A percentile compares a stretch with the other conserved stretches of the same genome.
Evolutionary conservation across 441 rosid species (phyloP).

Genomic region (Pelargonium citronellum): DNA sequence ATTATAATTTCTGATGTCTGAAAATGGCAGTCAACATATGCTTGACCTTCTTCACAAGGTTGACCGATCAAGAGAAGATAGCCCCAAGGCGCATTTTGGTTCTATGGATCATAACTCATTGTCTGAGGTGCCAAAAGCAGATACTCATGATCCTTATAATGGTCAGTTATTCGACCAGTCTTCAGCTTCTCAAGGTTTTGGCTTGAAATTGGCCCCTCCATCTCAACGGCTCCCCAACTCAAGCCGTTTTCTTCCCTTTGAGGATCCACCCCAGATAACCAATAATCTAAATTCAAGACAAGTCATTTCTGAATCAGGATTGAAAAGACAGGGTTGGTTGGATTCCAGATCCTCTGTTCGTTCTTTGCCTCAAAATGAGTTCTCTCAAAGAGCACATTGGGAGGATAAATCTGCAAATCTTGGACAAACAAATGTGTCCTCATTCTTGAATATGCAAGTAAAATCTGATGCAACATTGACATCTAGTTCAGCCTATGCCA

Average conservation of each 20-base stretch:
- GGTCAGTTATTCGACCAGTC: slow-evolving; percentile 22
- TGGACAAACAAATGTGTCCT: slow-evolving; percentile 28
- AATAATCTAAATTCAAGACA: slow-evolving; percentile 2
- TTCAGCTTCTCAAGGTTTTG: slow-evolving; percentile 33
- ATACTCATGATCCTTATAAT: slow-evolving; percentile 9
- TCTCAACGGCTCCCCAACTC: slow-evolving; percentile 50
- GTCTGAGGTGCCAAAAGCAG: slow-evolving; percentile 20
- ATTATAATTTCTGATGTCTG: not conserved
- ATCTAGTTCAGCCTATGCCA: slow-evolving; percentile 40
- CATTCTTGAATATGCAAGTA: slow-evolving; percentile 33
- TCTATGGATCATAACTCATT: slow-evolving; percentile 19
- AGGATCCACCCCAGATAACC: not conserved
- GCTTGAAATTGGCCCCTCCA: slow-evolving; percentile 49
- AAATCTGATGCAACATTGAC: slow-evolving; percentile 26
- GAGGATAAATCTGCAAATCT: slow-evolving; percentile 12
- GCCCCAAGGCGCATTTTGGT: slow-evolving; percentile 21
- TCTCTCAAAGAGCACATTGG: slow-evolving; percentile 8
- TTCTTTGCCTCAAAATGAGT: slow-evolving; percentile 6
- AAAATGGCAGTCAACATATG: slow-evolving; percentile 3
- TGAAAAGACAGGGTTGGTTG: slow-evolving; percentile 1
- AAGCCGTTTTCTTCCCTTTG: slow-evolving; percentile 26
- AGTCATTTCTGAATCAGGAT: slow-evolving; percentile 7
- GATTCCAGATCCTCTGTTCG: slow-evolving; percentile 4
- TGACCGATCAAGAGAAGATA: slow-evolving; percentile 30
- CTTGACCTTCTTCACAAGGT: slow-evolving; percentile 29